Conservation (phyloP, 768 basidiomycete species). For the Leccinum subgranulosum region DNA sequence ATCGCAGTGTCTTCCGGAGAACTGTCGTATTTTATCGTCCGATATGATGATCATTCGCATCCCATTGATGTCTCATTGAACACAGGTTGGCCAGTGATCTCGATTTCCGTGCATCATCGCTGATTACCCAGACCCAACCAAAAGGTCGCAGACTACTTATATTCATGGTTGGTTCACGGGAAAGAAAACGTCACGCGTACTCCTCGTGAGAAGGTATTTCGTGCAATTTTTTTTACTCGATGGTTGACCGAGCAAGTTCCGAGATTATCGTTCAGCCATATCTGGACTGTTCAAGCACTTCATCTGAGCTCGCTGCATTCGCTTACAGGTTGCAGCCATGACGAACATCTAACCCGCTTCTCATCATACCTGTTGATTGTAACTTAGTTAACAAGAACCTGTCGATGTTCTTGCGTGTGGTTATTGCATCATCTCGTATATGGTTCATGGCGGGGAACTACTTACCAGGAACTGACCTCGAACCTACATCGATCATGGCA, state of each 20-base stretch:
- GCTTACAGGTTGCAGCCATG: background rate
- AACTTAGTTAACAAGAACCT: background rate
- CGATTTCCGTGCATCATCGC: background rate
- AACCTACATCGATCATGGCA: background rate
- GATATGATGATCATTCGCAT: background rate
- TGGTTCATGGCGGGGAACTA: background rate
- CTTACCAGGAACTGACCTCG: background rate
- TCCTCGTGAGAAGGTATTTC: background rate
- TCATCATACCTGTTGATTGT: background rate
- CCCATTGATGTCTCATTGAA: background rate
- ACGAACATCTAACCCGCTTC: background rate
- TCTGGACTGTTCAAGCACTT: background rate
- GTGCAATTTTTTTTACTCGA: background rate
- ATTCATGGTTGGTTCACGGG: background rate
- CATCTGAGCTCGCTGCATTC: background rate
- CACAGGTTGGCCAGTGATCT: background rate
- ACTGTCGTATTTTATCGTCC: background rate
- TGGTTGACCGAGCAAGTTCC: background rate
- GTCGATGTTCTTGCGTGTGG: background rate
- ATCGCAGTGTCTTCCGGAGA: background rate
- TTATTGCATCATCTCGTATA: background rate
- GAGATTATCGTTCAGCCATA: background rate
- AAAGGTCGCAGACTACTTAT: background rate
- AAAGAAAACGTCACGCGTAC: background rate
- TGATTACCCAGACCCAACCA: background rate